phyloP scores from a whole-genome alignment of 805 yeast species.

The Candida gorgasii region DNA sequence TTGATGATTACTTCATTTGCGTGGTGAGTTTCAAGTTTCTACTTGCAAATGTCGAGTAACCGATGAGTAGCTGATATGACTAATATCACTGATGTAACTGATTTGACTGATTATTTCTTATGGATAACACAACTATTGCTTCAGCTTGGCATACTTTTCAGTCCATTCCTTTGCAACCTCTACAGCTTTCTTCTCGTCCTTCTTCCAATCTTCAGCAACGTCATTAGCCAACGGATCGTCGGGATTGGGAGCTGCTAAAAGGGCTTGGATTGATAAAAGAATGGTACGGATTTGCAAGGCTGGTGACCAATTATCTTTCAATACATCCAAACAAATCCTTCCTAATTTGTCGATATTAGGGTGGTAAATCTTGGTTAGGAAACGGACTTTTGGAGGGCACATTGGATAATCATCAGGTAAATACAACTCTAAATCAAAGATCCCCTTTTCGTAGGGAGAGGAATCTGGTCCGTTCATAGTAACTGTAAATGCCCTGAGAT shows the following conservation, averaged over 20 bases:
- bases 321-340: constrained; percentile 90
- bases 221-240: constrained; percentile 98
- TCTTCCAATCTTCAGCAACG: constrained; percentile 96
- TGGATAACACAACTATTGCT: too few relatives aligned
- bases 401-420: constrained; percentile 96
- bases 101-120: too few relatives aligned
- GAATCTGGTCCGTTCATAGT: constrained; percentile 87
- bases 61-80: too few relatives aligned
- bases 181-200: constrained; percentile 77
- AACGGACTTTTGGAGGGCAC: constrained; percentile 96
- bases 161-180: constrained; percentile 81
- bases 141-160: constrained; percentile 48
- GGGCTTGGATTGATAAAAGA: constrained; percentile 85
- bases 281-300: constrained; percentile 95
- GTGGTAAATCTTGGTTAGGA: constrained; percentile 90
- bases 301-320: constrained; percentile 96
- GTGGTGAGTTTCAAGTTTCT: too few relatives aligned
- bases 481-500: constrained; percentile 89
- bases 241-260: constrained; percentile 94
- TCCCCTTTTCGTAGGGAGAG: constrained; percentile 86
- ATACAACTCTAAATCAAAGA: constrained; percentile 79
- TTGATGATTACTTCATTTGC: too few relatives aligned
- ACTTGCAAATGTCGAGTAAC: too few relatives aligned
- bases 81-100: too few relatives aligned
- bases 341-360: constrained; percentile 96